Evolutionary conservation across 257 asterid species (phyloP), one percentile per base, ranked within the genome.

Genomic region (Osmanthus fragrans): DNA sequence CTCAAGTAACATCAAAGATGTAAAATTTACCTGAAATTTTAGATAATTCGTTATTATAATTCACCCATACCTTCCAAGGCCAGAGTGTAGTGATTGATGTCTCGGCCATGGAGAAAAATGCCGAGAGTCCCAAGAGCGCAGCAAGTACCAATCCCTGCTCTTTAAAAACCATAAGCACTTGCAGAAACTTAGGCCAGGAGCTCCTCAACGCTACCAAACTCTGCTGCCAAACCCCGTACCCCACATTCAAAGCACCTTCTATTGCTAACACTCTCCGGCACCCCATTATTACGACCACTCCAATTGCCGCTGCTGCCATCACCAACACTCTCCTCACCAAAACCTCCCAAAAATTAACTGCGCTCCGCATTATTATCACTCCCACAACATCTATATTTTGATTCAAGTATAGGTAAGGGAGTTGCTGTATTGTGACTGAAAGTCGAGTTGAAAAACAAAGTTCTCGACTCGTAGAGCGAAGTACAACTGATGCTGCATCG

Each of bases 101-200:
- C 86, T 96, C 99, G 0, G 98, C 99, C 99, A 96, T 93, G 8
- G 98, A 93, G 89, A 93, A 96, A 86, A 96, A 96, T 0, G 99
- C 99, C 2, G 99, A 96, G 27, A 96, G 96, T 73, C 98, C 94
- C 72, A 96, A 82, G 65, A 96, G 88, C 1, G 89, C 94, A 0
- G 90, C 97, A 72, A 96, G 91, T 80, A 96, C 30, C 90, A 96
- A 87, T 47, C 99, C 99, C 84, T 96, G 98, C 85, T 96, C 98
- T 87, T 82, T 92, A 78, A 93, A 88, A 75, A 96, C 83, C 71
- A 64, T 84, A 71, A 93, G 86, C 64, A 92, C 91, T 90, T 86
- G 93, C 89, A 88, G 81, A 85, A 93, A 83, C 85, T 83, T 93
- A 19, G 98, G 98, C 97, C 92, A 88, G n/a, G 88, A 93, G 79